These are phyloP conservation scores for Tolypocladium pustulatum DNA, from an alignment of 2,329 filamentous ascomycete genomes.

Conservation along the genomic window DNA sequence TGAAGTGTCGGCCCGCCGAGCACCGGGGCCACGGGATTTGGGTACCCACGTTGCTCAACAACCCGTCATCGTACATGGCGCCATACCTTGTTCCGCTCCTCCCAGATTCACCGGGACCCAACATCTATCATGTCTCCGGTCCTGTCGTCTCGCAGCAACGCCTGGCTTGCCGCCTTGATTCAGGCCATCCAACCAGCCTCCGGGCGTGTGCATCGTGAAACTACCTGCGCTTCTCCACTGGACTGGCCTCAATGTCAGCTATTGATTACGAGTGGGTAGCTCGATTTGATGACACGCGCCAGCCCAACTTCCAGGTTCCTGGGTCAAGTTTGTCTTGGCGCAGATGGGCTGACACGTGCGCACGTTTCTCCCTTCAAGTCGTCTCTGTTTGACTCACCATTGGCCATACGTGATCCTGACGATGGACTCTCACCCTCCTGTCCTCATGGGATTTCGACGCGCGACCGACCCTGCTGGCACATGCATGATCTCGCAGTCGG, in stretches of 20 bases:
- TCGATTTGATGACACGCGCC: not conserved
- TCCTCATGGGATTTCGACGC: not conserved
- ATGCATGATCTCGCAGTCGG: not conserved
- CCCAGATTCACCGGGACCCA: not conserved
- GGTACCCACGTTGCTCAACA: not conserved
- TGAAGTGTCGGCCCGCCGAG: not conserved
- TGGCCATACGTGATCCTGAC: not conserved
- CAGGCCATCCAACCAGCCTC: not conserved
- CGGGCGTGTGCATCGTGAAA: not conserved
- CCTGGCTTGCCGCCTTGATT: not conserved
- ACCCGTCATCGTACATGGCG: not conserved
- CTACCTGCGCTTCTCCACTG: not conserved
- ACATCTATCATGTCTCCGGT: not conserved
- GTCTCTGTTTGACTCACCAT: not conserved
- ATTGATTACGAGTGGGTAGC: not conserved
- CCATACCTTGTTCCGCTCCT: not conserved
- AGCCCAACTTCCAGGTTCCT: not conserved
- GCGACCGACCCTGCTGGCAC: not conserved
- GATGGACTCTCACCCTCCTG: not conserved
- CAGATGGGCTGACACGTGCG: not conserved
- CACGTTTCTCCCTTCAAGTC: not conserved
- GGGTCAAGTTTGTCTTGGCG: not conserved
- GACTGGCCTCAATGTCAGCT: not conserved
- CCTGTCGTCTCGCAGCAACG: not conserved
- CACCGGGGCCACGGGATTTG: not conserved